Percentiles rank a stretch among this genome's conserved stretches.
Evolutionary conservation across 257 asterid species (phyloP).

Genomic region (Solanum pimpinellifolium): DNA sequence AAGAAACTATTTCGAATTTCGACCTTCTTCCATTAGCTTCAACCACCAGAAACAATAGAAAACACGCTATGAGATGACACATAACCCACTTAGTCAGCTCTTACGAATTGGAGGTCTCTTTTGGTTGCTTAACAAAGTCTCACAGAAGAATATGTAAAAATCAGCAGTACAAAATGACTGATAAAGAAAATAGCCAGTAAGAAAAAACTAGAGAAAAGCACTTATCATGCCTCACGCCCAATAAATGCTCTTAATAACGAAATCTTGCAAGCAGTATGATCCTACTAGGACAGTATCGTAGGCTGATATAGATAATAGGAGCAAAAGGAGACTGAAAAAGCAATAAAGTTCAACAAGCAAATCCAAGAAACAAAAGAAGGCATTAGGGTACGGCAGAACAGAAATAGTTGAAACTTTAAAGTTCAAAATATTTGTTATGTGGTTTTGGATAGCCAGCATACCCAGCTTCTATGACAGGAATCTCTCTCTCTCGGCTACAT

Average conservation of each 20-base stretch:
- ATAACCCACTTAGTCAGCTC: background rate
- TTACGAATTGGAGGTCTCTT: background rate
- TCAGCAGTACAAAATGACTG: background rate
- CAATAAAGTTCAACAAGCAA: background rate
- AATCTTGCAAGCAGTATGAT: background rate
- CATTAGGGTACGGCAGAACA: background rate
- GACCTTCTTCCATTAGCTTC: background rate
- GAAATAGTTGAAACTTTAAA: background rate
- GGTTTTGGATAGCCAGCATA: conserved; percentile 7
- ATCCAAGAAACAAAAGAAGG: background rate
- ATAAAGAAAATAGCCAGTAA: background rate
- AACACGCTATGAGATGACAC: background rate
- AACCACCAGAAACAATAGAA: background rate
- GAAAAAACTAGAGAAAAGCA: background rate
- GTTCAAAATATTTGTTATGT: background rate
- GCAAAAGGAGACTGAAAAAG: background rate
- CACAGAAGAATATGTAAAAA: background rate
- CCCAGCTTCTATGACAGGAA: conserved; percentile 18
- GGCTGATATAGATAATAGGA: background rate
- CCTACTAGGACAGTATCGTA: background rate
- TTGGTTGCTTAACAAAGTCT: background rate
- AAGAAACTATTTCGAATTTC: background rate
- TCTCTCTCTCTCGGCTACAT: conserved; percentile 14
- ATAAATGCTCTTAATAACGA: background rate
- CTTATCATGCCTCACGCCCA: background rate